Conservation (phyloP, 495 filamentous ascomycete genomes). For the Tetracladium marchalianum region DNA sequence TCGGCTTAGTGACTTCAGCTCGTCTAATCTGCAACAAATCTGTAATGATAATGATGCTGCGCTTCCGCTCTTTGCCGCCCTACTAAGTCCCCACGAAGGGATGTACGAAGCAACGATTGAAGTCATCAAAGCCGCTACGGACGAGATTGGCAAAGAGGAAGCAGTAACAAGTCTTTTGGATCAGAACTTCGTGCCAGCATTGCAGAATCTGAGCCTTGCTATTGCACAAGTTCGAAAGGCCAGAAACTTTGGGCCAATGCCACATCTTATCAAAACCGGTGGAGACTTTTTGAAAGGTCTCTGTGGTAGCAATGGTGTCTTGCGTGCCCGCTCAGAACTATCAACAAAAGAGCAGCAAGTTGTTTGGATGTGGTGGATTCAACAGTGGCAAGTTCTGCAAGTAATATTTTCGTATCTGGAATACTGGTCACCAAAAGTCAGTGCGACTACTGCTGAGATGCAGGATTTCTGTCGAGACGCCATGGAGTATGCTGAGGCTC, state of each 20-base stretch:
- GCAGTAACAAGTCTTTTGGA: constrained; percentile 64
- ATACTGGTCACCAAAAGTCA: constrained; percentile 52
- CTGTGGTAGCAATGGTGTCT: constrained; percentile 73
- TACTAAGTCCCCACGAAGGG: constrained; percentile 48
- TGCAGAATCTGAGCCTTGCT: constrained; percentile 14
- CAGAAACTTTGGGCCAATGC: constrained; percentile 55
- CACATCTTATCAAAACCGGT: constrained; percentile 60
- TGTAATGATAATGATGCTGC: constrained; percentile 49
- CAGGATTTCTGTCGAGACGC: constrained; percentile 86
- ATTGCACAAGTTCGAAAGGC: constrained; percentile 37
- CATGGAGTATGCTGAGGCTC: constrained; percentile 80
- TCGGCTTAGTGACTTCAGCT: constrained; percentile 62
- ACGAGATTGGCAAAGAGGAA: constrained; percentile 57
- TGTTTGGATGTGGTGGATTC: constrained; percentile 69
- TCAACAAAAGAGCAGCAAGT: constrained; percentile 50
- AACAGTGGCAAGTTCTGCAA: constrained; percentile 66
- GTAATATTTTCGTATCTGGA: constrained; percentile 80
- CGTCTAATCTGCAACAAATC: constrained; percentile 50
- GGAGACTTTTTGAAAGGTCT: constrained; percentile 71
- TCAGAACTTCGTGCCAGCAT: constrained; percentile 41
- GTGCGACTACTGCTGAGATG: constrained; percentile 58
- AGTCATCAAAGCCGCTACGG: constrained; percentile 69
- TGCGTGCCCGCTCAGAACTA: constrained; percentile 52
- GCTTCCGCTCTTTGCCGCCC: constrained; percentile 23
- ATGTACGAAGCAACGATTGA: constrained; percentile 68